Percentiles rank a stretch among this genome's conserved stretches.
Evolutionary conservation across 2,329 filamentous ascomycete species (phyloP).

Genomic region (Aspergillus sp.): DNA sequence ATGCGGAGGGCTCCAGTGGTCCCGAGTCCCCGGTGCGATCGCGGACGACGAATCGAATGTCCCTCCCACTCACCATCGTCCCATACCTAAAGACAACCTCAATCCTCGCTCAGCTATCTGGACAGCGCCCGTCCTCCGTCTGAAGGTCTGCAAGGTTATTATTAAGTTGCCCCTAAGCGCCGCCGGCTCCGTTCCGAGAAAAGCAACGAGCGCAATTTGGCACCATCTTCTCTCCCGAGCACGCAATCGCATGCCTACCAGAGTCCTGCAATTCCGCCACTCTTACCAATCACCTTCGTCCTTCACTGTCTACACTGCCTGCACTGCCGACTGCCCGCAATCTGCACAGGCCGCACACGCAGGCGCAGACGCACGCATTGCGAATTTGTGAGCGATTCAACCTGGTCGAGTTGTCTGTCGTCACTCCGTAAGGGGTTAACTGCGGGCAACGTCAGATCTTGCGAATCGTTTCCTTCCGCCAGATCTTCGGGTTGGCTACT

Average conservation of each 20-base stretch:
- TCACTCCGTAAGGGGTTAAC: neutral
- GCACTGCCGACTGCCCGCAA: neutral
- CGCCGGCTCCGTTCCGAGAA: slow-evolving; percentile 1
- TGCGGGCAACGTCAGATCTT: neutral
- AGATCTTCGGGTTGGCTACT: neutral
- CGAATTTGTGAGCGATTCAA: too few relatives aligned
- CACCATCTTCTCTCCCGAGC: slow-evolving; percentile 14
- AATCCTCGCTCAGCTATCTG: too few relatives aligned
- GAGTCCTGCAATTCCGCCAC: neutral
- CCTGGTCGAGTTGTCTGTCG: neutral
- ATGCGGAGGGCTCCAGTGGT: neutral
- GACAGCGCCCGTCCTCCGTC: neutral
- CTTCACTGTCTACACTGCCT: neutral
- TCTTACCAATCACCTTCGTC: neutral
- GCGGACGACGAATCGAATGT: too few relatives aligned
- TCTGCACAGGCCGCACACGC: neutral
- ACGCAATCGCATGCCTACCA: slow-evolving; percentile 17
- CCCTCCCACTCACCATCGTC: too few relatives aligned
- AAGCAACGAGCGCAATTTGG: neutral
- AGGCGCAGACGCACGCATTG: too few relatives aligned
- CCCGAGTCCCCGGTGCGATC: too few relatives aligned
- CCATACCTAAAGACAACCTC: too few relatives aligned
- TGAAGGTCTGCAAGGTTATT: neutral
- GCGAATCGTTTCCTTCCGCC: neutral
- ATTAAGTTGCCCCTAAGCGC: neutral